A percentile compares a stretch with the other conserved stretches of the same genome.
phyloP scores from a whole-genome alignment of 495 filamentous ascomycete genomes.

The Hypoxylon trugodes region DNA sequence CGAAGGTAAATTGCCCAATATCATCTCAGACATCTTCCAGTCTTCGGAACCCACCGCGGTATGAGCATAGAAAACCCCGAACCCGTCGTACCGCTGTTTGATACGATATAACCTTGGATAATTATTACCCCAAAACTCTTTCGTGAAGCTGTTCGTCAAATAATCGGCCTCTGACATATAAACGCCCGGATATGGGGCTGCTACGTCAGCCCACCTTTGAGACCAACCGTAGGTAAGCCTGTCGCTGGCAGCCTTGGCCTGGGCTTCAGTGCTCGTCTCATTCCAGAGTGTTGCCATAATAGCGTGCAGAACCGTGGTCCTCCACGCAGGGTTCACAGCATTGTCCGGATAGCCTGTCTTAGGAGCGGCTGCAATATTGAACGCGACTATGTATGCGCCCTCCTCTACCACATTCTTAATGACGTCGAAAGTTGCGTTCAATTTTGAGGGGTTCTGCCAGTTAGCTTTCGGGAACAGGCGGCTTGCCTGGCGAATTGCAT shows the following conservation, averaged over 20 bases:
- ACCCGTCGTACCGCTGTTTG: constrained; percentile 61
- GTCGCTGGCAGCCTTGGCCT: constrained; percentile 50
- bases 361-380: constrained; percentile 55
- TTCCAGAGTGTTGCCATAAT: constrained; percentile 56
- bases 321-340: constrained; percentile 52
- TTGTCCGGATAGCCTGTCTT: constrained; percentile 45
- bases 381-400: constrained; percentile 55
- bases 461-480: constrained; percentile 55
- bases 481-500: constrained; percentile 49
- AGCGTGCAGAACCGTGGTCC: constrained; percentile 49
- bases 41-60: constrained; percentile 60
- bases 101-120: constrained; percentile 53
- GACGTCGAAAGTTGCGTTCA: constrained; percentile 51
- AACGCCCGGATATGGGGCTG: constrained; percentile 50
- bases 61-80: constrained; percentile 60
- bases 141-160: constrained; percentile 65
- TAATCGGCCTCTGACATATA: constrained; percentile 60
- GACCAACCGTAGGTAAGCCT: constrained; percentile 61
- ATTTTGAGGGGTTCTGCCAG: constrained; percentile 42
- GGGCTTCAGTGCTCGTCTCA: constrained; percentile 41
- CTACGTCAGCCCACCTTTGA: constrained; percentile 49
- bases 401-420: constrained; percentile 51
- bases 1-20: constrained; percentile 37
- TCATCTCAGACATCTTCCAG: constrained; percentile 49
- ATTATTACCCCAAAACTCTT: constrained; percentile 62